phyloP scores from a whole-genome alignment of 441 rosid species.

The Codiaeum variegatum region DNA sequence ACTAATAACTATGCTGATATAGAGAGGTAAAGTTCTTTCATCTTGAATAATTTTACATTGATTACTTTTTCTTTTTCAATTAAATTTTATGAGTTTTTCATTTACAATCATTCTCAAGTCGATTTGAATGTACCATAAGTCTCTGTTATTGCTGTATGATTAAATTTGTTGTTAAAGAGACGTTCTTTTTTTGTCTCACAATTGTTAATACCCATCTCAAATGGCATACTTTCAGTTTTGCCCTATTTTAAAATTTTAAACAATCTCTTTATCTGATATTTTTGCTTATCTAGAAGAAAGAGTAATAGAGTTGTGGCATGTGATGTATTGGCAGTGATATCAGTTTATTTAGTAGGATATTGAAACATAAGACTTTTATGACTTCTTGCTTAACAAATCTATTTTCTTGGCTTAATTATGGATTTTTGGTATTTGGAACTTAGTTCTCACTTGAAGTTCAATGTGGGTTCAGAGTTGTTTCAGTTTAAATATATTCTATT shows the following conservation, averaged over 20 bases:
- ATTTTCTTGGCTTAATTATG: background rate
- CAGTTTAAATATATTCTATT: background rate
- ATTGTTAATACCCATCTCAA: too few relatives aligned
- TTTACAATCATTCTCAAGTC: constrained; percentile 4
- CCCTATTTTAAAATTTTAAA: too few relatives aligned
- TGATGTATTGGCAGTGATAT: background rate
- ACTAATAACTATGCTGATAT: constrained; percentile 74
- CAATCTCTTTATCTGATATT: too few relatives aligned
- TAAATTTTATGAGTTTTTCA: constrained; percentile 13
- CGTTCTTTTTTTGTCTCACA: too few relatives aligned
- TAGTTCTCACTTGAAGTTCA: background rate
- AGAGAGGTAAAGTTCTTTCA: constrained; percentile 35
- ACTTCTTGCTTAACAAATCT: background rate
- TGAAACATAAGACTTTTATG: background rate
- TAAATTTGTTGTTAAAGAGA: too few relatives aligned
- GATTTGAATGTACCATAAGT: background rate
- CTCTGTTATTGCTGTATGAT: background rate
- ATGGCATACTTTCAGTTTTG: too few relatives aligned
- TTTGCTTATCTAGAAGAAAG: too few relatives aligned
- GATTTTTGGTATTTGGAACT: background rate
- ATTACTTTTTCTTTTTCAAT: background rate
- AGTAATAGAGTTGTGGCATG: background rate
- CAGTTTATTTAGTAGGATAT: background rate
- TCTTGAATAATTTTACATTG: background rate
- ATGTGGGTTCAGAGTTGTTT: background rate